A percentile compares a stretch with the other conserved stretches of the same genome.
Conservation (phyloP, 202 grass and related monocot species). For the Miscanthus sacchariflorus region DNA sequence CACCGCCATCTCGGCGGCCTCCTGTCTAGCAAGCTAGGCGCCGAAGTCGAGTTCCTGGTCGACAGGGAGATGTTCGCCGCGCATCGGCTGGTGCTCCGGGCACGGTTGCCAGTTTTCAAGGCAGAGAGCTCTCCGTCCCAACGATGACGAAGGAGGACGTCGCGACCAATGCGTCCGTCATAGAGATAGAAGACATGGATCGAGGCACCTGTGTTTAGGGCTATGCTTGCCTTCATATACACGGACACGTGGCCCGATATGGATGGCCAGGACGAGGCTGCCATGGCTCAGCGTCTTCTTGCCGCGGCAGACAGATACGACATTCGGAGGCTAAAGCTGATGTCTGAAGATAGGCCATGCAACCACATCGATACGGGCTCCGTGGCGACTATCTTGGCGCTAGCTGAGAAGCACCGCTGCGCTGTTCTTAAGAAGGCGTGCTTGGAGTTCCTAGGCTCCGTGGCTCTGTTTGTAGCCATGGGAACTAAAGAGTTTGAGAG, state of each 20-base stretch:
- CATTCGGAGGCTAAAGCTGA: not conserved
- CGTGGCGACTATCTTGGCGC: not conserved
- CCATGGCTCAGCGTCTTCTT: not conserved
- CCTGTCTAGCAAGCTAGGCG: not conserved
- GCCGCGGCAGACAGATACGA: not conserved
- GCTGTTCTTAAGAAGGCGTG: not conserved
- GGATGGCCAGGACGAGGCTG: not conserved
- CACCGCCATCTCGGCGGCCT: not conserved
- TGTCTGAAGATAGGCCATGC: not conserved
- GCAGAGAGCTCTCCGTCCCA: not conserved
- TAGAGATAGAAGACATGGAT: not conserved
- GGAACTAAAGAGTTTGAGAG: not conserved
- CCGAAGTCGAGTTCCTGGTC: not conserved
- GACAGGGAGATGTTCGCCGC: not conserved
- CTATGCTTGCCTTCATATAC: not conserved
- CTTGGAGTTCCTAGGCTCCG: not conserved
- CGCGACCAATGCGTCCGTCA: not conserved
- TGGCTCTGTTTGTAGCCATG: not conserved
- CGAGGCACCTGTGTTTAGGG: not conserved
- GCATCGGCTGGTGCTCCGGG: not conserved
- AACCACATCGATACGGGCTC: not conserved
- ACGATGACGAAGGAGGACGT: not conserved
- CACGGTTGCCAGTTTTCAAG: not conserved
- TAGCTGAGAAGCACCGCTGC: not conserved
- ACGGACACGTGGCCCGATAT: not conserved